phyloP scores from a whole-genome alignment of 805 yeast species.

The Candida montana region DNA sequence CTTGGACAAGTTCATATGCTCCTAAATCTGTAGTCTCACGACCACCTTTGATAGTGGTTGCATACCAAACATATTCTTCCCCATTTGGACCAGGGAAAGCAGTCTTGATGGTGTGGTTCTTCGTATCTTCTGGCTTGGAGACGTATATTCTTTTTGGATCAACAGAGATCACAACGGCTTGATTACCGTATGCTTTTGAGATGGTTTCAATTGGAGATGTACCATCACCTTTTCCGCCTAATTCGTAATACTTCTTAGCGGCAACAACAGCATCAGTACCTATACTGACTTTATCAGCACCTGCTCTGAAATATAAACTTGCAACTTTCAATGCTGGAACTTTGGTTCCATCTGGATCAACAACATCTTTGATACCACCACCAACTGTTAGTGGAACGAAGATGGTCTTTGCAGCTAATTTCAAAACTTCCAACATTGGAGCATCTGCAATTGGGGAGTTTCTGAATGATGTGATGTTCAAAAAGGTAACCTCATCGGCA shows the following conservation, averaged over 20 bases:
- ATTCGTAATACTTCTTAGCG: constrained; percentile 73
- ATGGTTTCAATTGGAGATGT: constrained; percentile 89
- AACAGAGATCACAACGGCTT: constrained; percentile 97
- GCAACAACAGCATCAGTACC: constrained; percentile 97
- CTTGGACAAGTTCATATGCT: constrained; percentile 80
- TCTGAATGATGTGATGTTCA: constrained; percentile 93
- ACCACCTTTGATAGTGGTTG: constrained; percentile 96
- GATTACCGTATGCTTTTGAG: constrained; percentile 87
- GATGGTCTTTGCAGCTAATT: constrained; percentile 76
- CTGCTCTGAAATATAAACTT: constrained; percentile 84
- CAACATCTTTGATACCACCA: constrained; percentile 91
- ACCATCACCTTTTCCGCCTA: constrained; percentile 58
- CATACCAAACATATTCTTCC: constrained; percentile 86
- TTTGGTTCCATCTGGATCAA: constrained; percentile 75
- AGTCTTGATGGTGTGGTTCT: constrained; percentile 62
- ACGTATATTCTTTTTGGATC: constrained; percentile 91
- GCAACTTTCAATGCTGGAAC: constrained; percentile 91
- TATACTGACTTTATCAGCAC: constrained; percentile 96
- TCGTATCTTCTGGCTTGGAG: constrained; percentile 49
- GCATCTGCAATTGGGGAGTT: constrained; percentile 89
- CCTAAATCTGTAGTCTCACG: constrained; percentile 87
- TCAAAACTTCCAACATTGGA: constrained; percentile 91
- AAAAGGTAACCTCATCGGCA: constrained; percentile 93
- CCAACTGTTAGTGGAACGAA: constrained; percentile 98
- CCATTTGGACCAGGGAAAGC: constrained; percentile 77